Conservation (phyloP, 164 flowering plant species). For the Dillenia turbinata region DNA sequence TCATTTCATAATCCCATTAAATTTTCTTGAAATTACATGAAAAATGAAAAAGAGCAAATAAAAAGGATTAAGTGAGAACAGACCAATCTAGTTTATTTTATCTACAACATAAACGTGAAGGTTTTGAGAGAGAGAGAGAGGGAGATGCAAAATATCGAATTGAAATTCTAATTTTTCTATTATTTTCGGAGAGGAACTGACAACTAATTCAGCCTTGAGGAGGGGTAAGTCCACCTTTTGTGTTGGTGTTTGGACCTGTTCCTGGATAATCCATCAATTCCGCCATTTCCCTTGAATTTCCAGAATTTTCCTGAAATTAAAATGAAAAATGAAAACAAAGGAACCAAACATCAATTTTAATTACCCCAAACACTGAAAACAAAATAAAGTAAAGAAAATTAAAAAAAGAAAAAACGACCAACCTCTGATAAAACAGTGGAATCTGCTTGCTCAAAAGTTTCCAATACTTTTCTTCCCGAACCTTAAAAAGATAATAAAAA, state of each 20-base stretch:
- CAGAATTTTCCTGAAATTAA: constrained; percentile 11
- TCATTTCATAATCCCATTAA: too few species aligned
- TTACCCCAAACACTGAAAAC: too few species aligned
- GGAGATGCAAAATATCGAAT: too few species aligned
- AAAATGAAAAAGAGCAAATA: too few species aligned
- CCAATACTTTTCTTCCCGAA: constrained; percentile 15
- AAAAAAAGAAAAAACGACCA: not conserved
- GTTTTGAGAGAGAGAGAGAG: too few species aligned
- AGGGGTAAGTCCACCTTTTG: constrained; percentile 20
- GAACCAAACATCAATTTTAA: too few species aligned
- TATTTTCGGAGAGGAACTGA: too few species aligned
- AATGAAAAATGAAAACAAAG: not conserved
- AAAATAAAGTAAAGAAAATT: not conserved
- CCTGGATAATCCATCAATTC: constrained; percentile 29
- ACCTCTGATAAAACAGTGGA: constrained; percentile 13
- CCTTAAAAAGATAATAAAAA: constrained; percentile 11
- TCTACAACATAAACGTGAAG: too few species aligned
- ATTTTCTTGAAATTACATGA: too few species aligned
- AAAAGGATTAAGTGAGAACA: too few species aligned
- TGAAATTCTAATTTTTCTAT: too few species aligned
- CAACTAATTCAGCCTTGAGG: constrained; percentile 7
- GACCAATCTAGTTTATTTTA: too few species aligned
- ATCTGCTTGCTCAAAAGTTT: constrained; percentile 10
- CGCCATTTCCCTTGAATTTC: constrained; percentile 20
- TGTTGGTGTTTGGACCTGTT: constrained; percentile 32